Conservation (phyloP, 352 stramenopile genomes). For the Globisporangium mamillatum region DNA sequence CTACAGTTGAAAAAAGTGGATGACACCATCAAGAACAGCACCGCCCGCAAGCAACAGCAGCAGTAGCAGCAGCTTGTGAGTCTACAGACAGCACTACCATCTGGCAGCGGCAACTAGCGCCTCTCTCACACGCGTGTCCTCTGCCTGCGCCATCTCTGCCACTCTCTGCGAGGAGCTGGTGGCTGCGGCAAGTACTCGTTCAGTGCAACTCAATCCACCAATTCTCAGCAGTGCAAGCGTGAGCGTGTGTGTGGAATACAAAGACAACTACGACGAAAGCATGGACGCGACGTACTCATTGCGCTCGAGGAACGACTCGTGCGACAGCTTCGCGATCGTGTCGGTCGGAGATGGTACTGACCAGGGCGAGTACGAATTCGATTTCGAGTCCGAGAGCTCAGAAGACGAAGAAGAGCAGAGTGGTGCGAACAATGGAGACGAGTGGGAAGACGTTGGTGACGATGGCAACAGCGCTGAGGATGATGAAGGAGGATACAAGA, state of each 20-base stretch:
- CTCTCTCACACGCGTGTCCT: neutral
- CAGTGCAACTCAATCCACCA: neutral
- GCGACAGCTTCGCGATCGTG: constrained; percentile 29
- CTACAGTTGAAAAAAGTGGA: neutral
- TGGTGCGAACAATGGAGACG: constrained; percentile 16
- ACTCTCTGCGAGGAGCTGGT: neutral
- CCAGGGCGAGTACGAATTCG: constrained; percentile 20
- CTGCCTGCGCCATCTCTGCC: constrained; percentile 7
- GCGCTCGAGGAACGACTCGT: constrained; percentile 23
- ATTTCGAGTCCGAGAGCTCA: constrained; percentile 19
- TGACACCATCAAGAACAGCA: neutral
- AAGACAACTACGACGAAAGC: neutral
- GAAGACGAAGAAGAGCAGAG: constrained; percentile 5
- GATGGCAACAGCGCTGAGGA: neutral
- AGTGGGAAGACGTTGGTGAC: constrained; percentile 47
- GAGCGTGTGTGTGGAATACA: neutral
- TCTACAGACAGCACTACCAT: neutral
- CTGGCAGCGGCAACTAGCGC: neutral
- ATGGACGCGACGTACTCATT: constrained; percentile 16
- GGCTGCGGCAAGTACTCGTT: neutral
- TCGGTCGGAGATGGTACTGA: constrained; percentile 2
- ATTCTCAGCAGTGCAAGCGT: neutral
- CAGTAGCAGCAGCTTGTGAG: neutral
- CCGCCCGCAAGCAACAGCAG: neutral
- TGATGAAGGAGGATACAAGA: neutral